Conservation (phyloP, 2,329 filamentous ascomycete species). For the Aspergillus fructus region DNA sequence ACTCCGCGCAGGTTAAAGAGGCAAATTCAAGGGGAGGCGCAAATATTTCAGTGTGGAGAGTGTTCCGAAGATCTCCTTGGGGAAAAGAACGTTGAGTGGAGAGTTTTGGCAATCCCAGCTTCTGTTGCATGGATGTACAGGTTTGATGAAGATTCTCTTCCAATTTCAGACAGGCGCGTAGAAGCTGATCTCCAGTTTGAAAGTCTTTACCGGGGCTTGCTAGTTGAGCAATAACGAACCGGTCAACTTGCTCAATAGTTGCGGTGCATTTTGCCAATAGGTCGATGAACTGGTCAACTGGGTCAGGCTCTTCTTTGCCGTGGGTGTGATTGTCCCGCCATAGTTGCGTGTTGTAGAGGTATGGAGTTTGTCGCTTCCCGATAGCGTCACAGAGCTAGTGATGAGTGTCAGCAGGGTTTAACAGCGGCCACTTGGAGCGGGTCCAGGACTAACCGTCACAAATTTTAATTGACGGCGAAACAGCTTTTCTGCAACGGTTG, state of each 20-base stretch:
- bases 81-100: slow-evolving; percentile 1
- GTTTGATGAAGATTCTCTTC: slow-evolving; percentile 14
- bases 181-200: slow-evolving; percentile 9
- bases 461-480: slow-evolving; percentile 24
- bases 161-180: slow-evolving; percentile 13
- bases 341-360: slow-evolving; percentile 13
- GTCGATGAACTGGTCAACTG: slow-evolving; percentile 21
- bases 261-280: slow-evolving; percentile 17
- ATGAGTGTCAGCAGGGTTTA: slow-evolving; percentile 3
- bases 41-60: slow-evolving; percentile 15
- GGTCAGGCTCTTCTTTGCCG: slow-evolving; percentile 8
- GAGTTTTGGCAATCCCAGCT: slow-evolving; percentile 13
- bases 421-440: neutral
- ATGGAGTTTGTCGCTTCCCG: slow-evolving; percentile 18
- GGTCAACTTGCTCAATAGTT: slow-evolving; percentile 19
- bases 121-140: slow-evolving; percentile 17
- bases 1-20: slow-evolving; percentile 19
- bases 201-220: neutral
- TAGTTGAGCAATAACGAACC: slow-evolving; percentile 4
- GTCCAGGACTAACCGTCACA: slow-evolving; percentile 16
- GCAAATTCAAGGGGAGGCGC: slow-evolving; percentile 11
- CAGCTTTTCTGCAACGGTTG: slow-evolving; percentile 13
- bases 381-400: slow-evolving; percentile 19
- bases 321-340: slow-evolving; percentile 3
- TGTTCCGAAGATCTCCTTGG: slow-evolving; percentile 12